phyloP scores from a whole-genome alignment of 768 basidiomycete species.

The Agaricus blazei region DNA sequence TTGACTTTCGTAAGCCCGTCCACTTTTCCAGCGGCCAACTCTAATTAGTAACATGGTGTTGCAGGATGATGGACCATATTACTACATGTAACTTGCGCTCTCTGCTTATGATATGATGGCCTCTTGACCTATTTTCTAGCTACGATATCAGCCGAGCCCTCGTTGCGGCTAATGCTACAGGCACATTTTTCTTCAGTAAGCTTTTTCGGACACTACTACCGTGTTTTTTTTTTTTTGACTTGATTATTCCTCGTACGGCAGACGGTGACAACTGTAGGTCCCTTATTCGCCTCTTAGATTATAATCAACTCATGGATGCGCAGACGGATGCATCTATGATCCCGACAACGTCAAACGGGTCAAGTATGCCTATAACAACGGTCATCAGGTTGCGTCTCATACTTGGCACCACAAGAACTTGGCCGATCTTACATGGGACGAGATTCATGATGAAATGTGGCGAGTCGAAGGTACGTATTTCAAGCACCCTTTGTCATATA shows the following conservation, averaged over 20 bases:
- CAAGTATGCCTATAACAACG: constrained; percentile 28
- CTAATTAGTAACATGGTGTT: background rate
- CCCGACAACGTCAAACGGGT: constrained; percentile 18
- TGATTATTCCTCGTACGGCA: background rate
- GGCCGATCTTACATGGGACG: constrained; percentile 22
- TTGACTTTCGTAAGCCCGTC: constrained; percentile 31
- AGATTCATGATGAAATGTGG: constrained; percentile 24
- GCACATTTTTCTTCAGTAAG: constrained; percentile 41
- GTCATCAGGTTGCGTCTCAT: constrained; percentile 37
- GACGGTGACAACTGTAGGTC: constrained; percentile 23
- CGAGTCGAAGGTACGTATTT: constrained; percentile 18
- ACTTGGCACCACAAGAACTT: constrained; percentile 34
- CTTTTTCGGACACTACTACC: background rate
- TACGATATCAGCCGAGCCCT: constrained; percentile 29
- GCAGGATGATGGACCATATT: constrained; percentile 40
- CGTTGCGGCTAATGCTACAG: constrained; percentile 26
- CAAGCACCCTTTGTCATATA: no score
- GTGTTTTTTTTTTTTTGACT: background rate
- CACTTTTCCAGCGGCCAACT: background rate
- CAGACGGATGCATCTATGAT: constrained; percentile 29
- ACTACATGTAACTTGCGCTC: constrained; percentile 24
- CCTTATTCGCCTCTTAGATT: no score
- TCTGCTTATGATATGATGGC: background rate
- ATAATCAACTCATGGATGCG: no score
- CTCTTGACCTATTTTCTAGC: constrained; percentile 16